Conservation (phyloP, 2,329 filamentous ascomycete genomes). For the Didymella pomorum region DNA sequence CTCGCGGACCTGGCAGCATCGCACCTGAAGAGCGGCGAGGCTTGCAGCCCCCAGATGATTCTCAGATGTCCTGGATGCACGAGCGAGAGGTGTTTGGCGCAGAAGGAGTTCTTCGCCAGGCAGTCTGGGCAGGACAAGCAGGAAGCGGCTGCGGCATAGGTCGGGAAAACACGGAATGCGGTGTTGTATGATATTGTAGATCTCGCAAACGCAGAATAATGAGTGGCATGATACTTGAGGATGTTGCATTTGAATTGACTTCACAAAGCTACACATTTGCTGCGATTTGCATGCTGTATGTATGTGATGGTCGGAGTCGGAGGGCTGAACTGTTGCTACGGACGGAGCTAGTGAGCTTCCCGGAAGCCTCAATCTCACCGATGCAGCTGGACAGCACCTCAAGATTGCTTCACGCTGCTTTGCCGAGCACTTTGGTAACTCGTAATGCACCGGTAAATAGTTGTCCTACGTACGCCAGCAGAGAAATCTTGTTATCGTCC, state of each 20-base stretch:
- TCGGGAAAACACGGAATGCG: slow-evolving; percentile 17
- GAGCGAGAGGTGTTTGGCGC: slow-evolving; percentile 85
- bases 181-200: slow-evolving; percentile 20
- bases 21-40: slow-evolving; percentile 74
- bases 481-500: no score
- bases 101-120: slow-evolving; percentile 71
- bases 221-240: not conserved
- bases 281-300: no score
- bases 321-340: not conserved
- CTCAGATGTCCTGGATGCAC: slow-evolving; percentile 92
- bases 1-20: slow-evolving; percentile 84
- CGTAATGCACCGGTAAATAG: not conserved
- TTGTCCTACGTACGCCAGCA: not conserved
- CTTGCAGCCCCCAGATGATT: slow-evolving; percentile 86
- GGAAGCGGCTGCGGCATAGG: slow-evolving; percentile 24
- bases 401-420: not conserved
- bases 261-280: no score
- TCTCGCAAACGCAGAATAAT: not conserved
- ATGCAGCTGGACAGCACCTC: not conserved
- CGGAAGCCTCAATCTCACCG: not conserved
- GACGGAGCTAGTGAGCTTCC: slow-evolving; percentile 2
- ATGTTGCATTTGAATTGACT: not conserved
- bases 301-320: not conserved
- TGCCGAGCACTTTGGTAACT: not conserved
- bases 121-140: slow-evolving; percentile 42